These are phyloP conservation scores for Calonectria multiphialidica DNA, from an alignment of 2,329 filamentous ascomycete species.

Conservation along the genomic window DNA sequence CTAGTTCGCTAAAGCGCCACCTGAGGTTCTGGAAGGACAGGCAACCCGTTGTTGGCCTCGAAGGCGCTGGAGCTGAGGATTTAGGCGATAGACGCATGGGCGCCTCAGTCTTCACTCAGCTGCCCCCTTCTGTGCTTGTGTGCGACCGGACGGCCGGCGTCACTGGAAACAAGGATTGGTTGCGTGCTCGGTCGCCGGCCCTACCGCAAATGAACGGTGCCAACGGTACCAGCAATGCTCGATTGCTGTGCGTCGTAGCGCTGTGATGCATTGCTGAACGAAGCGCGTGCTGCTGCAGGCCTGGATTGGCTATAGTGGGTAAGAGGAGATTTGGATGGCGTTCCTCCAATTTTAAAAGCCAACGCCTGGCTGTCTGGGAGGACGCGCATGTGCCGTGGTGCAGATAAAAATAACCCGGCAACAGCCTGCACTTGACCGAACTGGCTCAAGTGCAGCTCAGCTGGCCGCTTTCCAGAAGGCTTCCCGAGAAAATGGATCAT, in stretches of 20 bases:
- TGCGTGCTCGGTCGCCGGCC: slow-evolving; percentile 10
- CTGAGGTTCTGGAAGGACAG: slow-evolving; percentile 1
- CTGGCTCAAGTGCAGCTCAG: slow-evolving; percentile 3
- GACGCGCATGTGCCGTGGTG: slow-evolving; percentile 8
- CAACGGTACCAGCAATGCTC: background rate
- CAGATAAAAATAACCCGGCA: slow-evolving; percentile 18
- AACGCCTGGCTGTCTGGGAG: slow-evolving; percentile 5
- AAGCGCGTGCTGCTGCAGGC: slow-evolving; percentile 4
- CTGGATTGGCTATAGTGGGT: slow-evolving; percentile 16
- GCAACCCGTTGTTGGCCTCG: background rate
- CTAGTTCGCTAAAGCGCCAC: background rate
- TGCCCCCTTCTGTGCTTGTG: background rate
- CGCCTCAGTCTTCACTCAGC: background rate
- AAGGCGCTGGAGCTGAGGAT: background rate
- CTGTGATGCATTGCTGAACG: slow-evolving; percentile 6
- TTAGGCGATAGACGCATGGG: background rate
- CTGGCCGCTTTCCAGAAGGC: slow-evolving; percentile 24
- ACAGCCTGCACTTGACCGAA: slow-evolving; percentile 14
- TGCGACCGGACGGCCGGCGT: background rate
- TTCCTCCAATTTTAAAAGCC: slow-evolving; percentile 30
- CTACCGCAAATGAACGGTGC: background rate
- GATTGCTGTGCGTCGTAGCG: slow-evolving; percentile 2
- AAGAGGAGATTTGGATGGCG: slow-evolving; percentile 15
- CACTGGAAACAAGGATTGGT: slow-evolving; percentile 13
- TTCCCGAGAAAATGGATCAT: slow-evolving; percentile 2